These are phyloP conservation scores for Thermochaetoides thermophila DNA, from an alignment of 495 filamentous ascomycete genomes.

Conservation along the genomic window DNA sequence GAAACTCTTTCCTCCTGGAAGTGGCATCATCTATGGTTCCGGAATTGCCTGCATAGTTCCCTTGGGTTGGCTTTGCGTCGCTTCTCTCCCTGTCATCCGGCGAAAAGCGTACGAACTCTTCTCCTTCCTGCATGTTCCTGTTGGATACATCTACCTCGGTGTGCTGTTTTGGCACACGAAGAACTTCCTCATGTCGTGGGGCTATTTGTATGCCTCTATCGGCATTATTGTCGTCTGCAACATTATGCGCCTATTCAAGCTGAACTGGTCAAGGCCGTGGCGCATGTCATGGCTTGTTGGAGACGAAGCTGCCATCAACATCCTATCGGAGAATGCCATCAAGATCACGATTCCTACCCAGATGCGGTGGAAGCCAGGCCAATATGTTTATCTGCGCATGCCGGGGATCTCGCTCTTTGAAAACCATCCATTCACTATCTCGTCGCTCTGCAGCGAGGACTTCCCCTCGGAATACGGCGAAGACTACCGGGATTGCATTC, in stretches of 20 bases:
- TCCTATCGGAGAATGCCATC: slow-evolving; percentile 82
- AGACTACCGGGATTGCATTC: slow-evolving; percentile 68
- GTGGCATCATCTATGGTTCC: slow-evolving; percentile 68
- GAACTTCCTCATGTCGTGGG: slow-evolving; percentile 84
- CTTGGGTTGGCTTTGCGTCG: slow-evolving; percentile 64
- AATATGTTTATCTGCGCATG: slow-evolving; percentile 90
- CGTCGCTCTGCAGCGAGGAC: slow-evolving; percentile 69
- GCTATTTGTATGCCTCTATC: slow-evolving; percentile 71
- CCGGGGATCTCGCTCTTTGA: slow-evolving; percentile 78
- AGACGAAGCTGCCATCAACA: slow-evolving; percentile 72
- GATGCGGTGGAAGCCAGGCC: slow-evolving; percentile 84
- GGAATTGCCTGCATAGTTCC: slow-evolving; percentile 80
- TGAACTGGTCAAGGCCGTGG: slow-evolving; percentile 80
- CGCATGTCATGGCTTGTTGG: slow-evolving; percentile 66
- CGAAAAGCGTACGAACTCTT: slow-evolving; percentile 66
- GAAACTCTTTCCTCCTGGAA: slow-evolving; percentile 42
- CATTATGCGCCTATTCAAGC: slow-evolving; percentile 49
- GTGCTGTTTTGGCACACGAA: slow-evolving; percentile 94
- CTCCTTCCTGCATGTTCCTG: slow-evolving; percentile 63
- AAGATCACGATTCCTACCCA: slow-evolving; percentile 88
- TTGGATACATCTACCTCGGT: slow-evolving; percentile 64
- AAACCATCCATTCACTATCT: slow-evolving; percentile 92
- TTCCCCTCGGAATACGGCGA: slow-evolving; percentile 81
- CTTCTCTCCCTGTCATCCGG: slow-evolving; percentile 57
- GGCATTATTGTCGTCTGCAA: slow-evolving; percentile 63